These are phyloP conservation scores for Peziza echinospora DNA, from an alignment of 495 filamentous ascomycete genomes.

Conservation along the genomic window DNA sequence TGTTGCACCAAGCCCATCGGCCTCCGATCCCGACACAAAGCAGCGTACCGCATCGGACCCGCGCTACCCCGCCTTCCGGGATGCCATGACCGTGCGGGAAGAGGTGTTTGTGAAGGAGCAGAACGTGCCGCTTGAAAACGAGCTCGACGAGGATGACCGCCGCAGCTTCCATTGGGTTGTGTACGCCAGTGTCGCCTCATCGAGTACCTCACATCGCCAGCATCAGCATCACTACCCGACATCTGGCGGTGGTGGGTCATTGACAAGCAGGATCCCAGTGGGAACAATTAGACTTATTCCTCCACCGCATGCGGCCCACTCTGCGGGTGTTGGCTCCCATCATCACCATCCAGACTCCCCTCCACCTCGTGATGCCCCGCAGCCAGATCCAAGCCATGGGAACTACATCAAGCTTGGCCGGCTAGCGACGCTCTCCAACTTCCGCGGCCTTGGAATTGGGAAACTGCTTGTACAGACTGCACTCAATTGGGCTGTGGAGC, in stretches of 20 bases:
- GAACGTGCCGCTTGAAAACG: conserved; percentile 37
- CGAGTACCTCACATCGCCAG: conserved; percentile 17
- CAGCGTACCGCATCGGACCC: conserved; percentile 23
- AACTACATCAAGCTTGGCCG: conserved; percentile 60
- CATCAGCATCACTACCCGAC: conserved; percentile 2
- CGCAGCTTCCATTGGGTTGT: conserved; percentile 66
- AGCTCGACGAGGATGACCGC: conserved; percentile 59
- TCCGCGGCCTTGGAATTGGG: conserved; percentile 40
- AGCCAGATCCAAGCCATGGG: no score
- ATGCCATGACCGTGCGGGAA: conserved; percentile 58
- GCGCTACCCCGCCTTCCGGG: conserved; percentile 40
- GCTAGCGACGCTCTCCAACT: conserved; percentile 41
- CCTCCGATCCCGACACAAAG: not conserved
- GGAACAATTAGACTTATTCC: conserved; percentile 62
- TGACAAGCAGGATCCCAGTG: conserved; percentile 28
- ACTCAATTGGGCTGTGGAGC: conserved; percentile 40
- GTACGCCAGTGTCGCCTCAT: conserved; percentile 34
- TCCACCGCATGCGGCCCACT: conserved; percentile 44
- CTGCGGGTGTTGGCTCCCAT: conserved; percentile 8
- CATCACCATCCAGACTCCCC: not conserved
- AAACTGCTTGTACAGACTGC: conserved; percentile 39
- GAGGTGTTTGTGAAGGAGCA: conserved; percentile 65
- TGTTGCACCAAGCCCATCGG: not conserved
- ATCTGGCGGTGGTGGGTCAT: conserved; percentile 13
- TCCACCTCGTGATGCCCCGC: conserved; percentile 15